A percentile compares a stretch with the other conserved stretches of the same genome.
phyloP scores from a whole-genome alignment of 495 filamentous ascomycete species.

The Halenospora varia region DNA sequence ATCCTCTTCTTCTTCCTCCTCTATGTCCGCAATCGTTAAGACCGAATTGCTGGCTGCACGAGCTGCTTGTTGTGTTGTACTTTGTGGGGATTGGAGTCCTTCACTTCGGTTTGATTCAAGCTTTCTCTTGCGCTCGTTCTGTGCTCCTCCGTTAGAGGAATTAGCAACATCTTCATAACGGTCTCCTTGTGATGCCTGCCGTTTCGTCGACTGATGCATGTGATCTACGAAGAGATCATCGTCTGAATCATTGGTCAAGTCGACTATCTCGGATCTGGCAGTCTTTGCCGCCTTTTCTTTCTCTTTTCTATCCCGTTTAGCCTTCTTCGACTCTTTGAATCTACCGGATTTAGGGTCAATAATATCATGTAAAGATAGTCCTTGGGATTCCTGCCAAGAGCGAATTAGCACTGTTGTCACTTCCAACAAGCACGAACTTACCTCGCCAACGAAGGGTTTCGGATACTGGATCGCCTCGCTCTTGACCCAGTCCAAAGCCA shows the following conservation, averaged over 20 bases:
- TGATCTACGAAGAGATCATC: neutral
- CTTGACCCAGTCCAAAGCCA: neutral
- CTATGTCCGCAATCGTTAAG: too few relatives aligned
- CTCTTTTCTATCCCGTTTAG: neutral
- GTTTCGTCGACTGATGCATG: neutral
- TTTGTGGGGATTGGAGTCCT: too few relatives aligned
- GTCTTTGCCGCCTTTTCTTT: neutral
- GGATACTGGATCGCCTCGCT: neutral
- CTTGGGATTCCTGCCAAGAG: neutral
- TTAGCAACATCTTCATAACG: too few relatives aligned
- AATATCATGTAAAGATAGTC: conserved; percentile 2
- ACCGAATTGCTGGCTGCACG: too few relatives aligned
- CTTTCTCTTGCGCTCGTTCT: too few relatives aligned
- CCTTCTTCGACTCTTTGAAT: conserved; percentile 4
- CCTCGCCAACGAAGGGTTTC: neutral
- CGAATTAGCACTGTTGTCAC: neutral
- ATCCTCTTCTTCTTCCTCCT: too few relatives aligned
- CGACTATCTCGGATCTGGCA: neutral
- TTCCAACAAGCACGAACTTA: neutral
- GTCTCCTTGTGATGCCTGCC: too few relatives aligned
- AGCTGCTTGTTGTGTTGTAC: too few relatives aligned
- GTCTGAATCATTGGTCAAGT: neutral
- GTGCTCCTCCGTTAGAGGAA: too few relatives aligned
- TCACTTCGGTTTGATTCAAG: too few relatives aligned
- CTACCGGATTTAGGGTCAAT: neutral